Evolutionary conservation across 2,329 filamentous ascomycete species (phyloP).

Genomic region (Zasmidium cellare): DNA sequence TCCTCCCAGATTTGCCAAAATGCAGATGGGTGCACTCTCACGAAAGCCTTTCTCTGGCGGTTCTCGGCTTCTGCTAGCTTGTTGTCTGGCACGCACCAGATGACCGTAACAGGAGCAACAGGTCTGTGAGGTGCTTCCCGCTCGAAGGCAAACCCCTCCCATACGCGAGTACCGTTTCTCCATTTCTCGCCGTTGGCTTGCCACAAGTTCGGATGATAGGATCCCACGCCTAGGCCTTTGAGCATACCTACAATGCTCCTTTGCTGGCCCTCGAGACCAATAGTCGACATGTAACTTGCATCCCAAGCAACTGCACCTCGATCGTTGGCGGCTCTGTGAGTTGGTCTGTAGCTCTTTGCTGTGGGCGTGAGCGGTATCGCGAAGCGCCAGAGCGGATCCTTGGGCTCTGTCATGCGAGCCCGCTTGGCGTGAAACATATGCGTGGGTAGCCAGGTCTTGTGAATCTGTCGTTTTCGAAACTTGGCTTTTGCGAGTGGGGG

Average conservation of each 20-base stretch:
- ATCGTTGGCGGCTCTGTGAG: constrained; percentile 74
- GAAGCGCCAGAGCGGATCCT: constrained; percentile 84
- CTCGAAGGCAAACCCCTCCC: constrained; percentile 61
- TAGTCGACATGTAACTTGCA: constrained; percentile 88
- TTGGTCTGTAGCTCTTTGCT: constrained; percentile 84
- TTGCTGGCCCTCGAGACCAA: constrained; percentile 70
- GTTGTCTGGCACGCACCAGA: constrained; percentile 65
- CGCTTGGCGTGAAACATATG: constrained; percentile 93
- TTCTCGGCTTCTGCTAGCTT: constrained; percentile 33
- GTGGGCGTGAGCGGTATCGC: constrained; percentile 81
- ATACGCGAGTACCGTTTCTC: constrained; percentile 61
- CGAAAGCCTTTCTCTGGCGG: constrained; percentile 57
- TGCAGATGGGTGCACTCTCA: constrained; percentile 80
- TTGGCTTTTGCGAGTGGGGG: constrained; percentile 63
- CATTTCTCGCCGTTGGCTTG: constrained; percentile 67
- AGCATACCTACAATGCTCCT: constrained; percentile 67
- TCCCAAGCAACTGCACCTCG: constrained; percentile 87
- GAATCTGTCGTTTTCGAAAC: constrained; percentile 79
- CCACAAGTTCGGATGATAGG: constrained; percentile 51
- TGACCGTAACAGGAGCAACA: constrained; percentile 70
- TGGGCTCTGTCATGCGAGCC: constrained; percentile 80
- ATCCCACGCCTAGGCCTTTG: constrained; percentile 61
- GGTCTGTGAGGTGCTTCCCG: constrained; percentile 53
- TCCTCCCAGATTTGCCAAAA: constrained; percentile 70
- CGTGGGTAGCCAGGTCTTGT: constrained; percentile 93